Base-by-base conservation (phyloP, 23 red algal species). In the Gracilaria caudata region DNA sequence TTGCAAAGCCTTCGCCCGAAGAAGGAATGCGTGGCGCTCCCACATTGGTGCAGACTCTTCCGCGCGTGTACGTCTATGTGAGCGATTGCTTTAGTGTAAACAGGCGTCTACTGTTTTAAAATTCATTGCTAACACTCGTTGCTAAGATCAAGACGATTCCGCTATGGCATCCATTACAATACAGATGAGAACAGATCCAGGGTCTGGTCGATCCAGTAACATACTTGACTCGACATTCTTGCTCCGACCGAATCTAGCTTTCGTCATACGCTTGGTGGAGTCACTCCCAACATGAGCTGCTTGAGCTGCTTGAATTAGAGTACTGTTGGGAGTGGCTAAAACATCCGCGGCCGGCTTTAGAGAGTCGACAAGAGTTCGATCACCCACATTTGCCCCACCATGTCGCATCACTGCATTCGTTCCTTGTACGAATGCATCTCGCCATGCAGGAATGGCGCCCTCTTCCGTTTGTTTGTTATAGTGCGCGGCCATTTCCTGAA, bases 281-380 rank as follows among this genome's bases (percentile, higher is more conserved):
- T 89, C 85, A 64, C 55, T 58, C 33, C 85, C 85, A 19, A 36
- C 35, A 23, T 66, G 72, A 33, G 85, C 85, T 44, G 92, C 92
- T 14, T 78, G 74, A 5, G 71, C 91, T 33, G 91, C 91, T 32
- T 84, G 64, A n/a, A 26, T 2, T 13, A 84, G 36, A 40, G 81
- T 43, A 26, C 79, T 33, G 5, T 78, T 53, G 29, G 24, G 38
- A 36, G 43, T 55, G 7, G 78, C 79, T 26, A 92, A 56, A 29
- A 70, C 74, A 73, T 94, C 70, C 11, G 92, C 92, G 6, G 92
- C 92, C 41, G 92, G 92, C 38, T 81, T 79, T 36, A 94, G 37
- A 28, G 92, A 57, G 53, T 94, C 92, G 17, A 94, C 66, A 30
- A 87, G 68, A 19, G 92, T 94, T 32, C 92, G 78, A 33, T 79